phyloP scores from a whole-genome alignment of 2,329 filamentous ascomycete genomes.

The Talaromyces amestolkiae region DNA sequence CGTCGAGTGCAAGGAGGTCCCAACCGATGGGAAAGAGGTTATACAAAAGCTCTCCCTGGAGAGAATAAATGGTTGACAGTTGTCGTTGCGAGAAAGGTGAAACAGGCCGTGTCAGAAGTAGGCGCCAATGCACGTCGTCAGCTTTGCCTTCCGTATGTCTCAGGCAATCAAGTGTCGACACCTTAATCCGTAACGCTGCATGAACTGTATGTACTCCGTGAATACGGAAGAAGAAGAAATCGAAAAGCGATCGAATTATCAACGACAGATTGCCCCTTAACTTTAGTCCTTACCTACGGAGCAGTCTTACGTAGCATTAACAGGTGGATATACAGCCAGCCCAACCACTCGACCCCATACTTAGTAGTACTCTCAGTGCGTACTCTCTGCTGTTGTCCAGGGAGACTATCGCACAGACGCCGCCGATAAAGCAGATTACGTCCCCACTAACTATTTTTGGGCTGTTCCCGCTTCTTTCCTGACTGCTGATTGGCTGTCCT shows the following conservation, averaged over 20 bases:
- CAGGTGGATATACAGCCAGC: background rate
- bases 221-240: background rate
- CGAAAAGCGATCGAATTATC: background rate
- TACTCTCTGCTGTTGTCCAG: background rate
- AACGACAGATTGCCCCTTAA: background rate
- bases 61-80: conserved; percentile 1
- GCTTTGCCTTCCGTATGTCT: background rate
- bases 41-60: background rate
- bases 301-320: background rate
- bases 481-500: background rate
- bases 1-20: background rate
- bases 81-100: background rate
- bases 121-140: background rate
- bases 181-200: background rate
- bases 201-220: background rate
- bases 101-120: background rate
- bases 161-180: background rate
- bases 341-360: conserved; percentile 3
- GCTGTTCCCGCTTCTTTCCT: background rate
- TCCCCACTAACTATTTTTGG: background rate
- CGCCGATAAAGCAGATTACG: background rate
- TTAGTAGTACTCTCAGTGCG: too few species aligned
- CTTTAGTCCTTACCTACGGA: too few species aligned
- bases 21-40: background rate
- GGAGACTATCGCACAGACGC: conserved; percentile 3